Percentiles rank a stretch among this genome's conserved stretches.
Evolutionary conservation across 768 basidiomycete genomes (phyloP).

Genomic region (Lactarius deliciosus): DNA sequence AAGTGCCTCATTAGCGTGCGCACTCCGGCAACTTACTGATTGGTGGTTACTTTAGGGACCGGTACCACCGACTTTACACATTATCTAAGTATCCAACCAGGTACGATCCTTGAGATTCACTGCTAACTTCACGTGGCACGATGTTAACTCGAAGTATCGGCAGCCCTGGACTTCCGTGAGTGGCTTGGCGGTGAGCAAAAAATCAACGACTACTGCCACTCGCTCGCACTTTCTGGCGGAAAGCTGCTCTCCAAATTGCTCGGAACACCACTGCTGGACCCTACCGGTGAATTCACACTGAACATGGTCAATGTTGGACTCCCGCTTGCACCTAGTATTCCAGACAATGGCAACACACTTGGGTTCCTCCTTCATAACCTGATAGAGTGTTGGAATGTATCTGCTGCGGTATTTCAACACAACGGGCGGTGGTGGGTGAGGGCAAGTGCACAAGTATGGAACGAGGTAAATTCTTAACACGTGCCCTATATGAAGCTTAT

Average conservation of each 20-base stretch:
- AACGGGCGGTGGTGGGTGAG: slow-evolving; percentile 39
- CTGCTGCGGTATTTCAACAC: slow-evolving; percentile 35
- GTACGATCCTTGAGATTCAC: slow-evolving; percentile 36
- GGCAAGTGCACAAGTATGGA: slow-evolving; percentile 40
- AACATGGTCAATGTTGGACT: slow-evolving; percentile 65
- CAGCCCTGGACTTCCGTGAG: slow-evolving; percentile 71
- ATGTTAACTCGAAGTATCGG: not conserved
- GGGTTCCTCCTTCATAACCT: slow-evolving; percentile 31
- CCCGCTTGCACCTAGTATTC: slow-evolving; percentile 36
- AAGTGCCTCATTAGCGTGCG: slow-evolving; percentile 31
- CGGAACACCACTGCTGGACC: slow-evolving; percentile 63
- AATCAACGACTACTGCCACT: slow-evolving; percentile 70
- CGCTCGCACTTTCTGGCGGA: slow-evolving; percentile 67
- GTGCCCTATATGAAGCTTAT: not conserved
- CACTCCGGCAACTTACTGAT: not conserved
- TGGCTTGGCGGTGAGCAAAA: slow-evolving; percentile 73
- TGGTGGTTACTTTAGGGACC: slow-evolving; percentile 47
- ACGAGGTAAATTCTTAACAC: slow-evolving; percentile 35
- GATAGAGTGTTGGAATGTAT: slow-evolving; percentile 35
- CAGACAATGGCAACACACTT: slow-evolving; percentile 29
- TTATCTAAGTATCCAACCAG: slow-evolving; percentile 53
- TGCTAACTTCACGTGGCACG: not conserved
- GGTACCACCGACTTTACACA: slow-evolving; percentile 60
- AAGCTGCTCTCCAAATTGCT: slow-evolving; percentile 55
- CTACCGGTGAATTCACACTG: slow-evolving; percentile 53